phyloP scores from a whole-genome alignment of 2,329 filamentous ascomycete species.

The Microdochium bolleyi region DNA sequence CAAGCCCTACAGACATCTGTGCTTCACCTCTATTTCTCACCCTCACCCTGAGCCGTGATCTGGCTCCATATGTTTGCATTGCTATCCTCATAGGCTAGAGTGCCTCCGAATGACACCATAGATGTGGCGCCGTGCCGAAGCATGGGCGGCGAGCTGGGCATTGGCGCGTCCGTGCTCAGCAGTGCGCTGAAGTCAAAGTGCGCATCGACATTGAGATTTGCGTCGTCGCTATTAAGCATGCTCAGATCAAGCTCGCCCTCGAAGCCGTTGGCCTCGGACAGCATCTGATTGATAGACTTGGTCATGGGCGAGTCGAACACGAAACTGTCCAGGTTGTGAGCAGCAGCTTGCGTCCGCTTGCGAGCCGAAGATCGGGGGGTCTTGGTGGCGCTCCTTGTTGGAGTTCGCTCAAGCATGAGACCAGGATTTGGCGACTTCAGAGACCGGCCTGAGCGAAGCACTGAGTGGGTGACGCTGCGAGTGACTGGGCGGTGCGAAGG shows the following conservation, averaged over 20 bases:
- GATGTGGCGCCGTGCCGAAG: conserved; percentile 11
- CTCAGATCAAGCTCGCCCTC: conserved; percentile 33
- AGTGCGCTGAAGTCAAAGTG: conserved; percentile 39
- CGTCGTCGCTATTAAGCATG: conserved; percentile 28
- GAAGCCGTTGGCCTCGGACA: conserved; percentile 47
- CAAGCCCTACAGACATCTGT: no score
- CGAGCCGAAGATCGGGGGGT: conserved; percentile 6
- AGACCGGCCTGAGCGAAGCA: neutral
- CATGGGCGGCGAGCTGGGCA: conserved; percentile 40
- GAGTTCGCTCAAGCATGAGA: neutral
- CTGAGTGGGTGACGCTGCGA: conserved; percentile 49
- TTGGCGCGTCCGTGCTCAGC: conserved; percentile 35
- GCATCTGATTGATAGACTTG: conserved; percentile 49
- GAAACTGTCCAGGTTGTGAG: neutral
- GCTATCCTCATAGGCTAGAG: conserved; percentile 6
- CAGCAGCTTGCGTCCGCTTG: conserved; percentile 3
- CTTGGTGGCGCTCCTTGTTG: neutral
- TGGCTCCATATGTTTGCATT: neutral
- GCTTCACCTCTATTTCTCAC: neutral
- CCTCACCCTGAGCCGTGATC: neutral
- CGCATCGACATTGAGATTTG: conserved; percentile 11
- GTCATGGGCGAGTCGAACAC: conserved; percentile 13
- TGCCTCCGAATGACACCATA: conserved; percentile 12
- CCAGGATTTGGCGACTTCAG: neutral
- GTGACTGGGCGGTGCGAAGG: conserved; percentile 54